Evolutionary conservation across 306 rosid species (phyloP).

Genomic region (Carpinus fangiana): DNA sequence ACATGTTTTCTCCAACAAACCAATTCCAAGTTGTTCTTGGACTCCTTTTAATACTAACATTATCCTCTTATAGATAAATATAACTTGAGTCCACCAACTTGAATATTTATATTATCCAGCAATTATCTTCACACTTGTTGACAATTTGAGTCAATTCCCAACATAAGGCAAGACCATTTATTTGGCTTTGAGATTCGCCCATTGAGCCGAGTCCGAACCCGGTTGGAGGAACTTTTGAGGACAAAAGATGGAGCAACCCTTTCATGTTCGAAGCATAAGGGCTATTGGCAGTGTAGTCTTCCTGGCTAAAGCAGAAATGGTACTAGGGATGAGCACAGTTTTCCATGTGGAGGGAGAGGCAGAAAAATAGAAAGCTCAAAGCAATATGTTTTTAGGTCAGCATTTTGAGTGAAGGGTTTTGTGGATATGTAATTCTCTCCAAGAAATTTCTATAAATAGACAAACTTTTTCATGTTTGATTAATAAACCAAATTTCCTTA

Average conservation of each 20-base stretch:
- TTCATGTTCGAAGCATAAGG: constrained; percentile 21
- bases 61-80: too few relatives aligned
- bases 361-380: constrained; percentile 10
- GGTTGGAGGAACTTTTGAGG: constrained; percentile 12
- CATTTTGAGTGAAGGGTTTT: background rate
- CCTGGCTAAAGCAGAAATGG: constrained; percentile 17
- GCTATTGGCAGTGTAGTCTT: constrained; percentile 19
- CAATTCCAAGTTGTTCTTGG: too few relatives aligned
- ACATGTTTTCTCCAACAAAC: too few relatives aligned
- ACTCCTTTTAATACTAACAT: too few relatives aligned
- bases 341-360: constrained; percentile 4
- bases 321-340: constrained; percentile 5
- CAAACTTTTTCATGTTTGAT: too few relatives aligned
- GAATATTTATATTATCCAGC: too few relatives aligned
- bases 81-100: too few relatives aligned
- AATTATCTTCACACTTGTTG: too few relatives aligned
- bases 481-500: too few relatives aligned
- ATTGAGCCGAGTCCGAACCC: constrained; percentile 5
- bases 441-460: too few relatives aligned
- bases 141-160: too few relatives aligned
- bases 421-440: too few relatives aligned
- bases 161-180: constrained; percentile 25
- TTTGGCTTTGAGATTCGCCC: constrained; percentile 13
- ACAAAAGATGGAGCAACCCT: constrained; percentile 7
- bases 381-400: background rate